Base-by-base conservation (phyloP, 345 rosid species). In the Corchorus capsularis region DNA sequence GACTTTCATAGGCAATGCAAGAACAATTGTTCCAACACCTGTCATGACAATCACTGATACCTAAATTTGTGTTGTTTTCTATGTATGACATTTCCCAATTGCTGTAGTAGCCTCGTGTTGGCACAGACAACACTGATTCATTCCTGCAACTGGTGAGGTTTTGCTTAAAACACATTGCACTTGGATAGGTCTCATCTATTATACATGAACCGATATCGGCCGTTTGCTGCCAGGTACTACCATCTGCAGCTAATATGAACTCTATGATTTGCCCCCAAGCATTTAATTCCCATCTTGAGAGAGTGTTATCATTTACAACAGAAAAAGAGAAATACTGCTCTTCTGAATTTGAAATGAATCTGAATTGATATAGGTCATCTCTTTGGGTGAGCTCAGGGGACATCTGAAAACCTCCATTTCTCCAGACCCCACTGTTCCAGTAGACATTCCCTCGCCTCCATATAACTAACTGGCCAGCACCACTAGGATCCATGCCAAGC, bases 11-110 rank as follows among this genome's bases (percentile, higher is more conserved):
- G 14, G 90, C 91, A 41, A 80, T 60, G 75, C 94, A 90, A 11
- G 85, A 76, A 81, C 93, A 87, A 76, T 90, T 86, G 69, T 72
- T 85, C 93, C 93, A 88, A 86, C 91, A 88, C 66, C 75, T 76
- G 39, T 82, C 81, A 71, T 86, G 93, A 72, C 90, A 88, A 72
- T 88, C 93, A 60, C 93, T 89, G 12, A 87, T 72, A 50, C 78
- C 82, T 75, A 79, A 45, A 75, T 70, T 80, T 12, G 75, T 20
- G 46, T 83, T 81, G 35, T 37, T 22, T 47, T 70, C 86, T 52
- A 47, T 60, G 65, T 76, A 79, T 4, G 6, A 15, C 35, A 71
- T 56, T 39, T 46, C 56, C 52, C 16, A 62, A 56, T 82, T 80
- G 14, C 0, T 12, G 22, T 60, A 27, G 46, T 79, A 83, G 47